These are phyloP conservation scores for Psilocybe subaeruginosa DNA, from an alignment of 768 basidiomycete species.

Conservation along the genomic window DNA sequence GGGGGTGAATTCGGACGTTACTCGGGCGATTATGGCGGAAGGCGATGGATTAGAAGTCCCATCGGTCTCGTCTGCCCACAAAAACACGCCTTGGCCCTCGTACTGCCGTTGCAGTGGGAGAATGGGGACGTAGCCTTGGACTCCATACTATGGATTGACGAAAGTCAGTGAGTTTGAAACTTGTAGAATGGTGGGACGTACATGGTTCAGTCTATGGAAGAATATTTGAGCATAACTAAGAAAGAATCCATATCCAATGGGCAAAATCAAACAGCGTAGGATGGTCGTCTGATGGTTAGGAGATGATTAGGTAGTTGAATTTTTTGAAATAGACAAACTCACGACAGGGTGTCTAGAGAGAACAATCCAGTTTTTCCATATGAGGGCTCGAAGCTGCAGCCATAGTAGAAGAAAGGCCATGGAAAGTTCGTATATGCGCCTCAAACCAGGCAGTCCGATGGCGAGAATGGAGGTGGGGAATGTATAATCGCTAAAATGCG, in stretches of 20 bases:
- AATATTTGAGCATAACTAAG: slow-evolving; percentile 67
- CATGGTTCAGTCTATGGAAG: slow-evolving; percentile 61
- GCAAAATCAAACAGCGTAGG: slow-evolving; percentile 63
- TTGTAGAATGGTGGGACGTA: slow-evolving; percentile 31
- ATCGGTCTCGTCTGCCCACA: slow-evolving; percentile 75
- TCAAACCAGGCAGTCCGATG: background rate
- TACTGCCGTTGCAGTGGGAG: slow-evolving; percentile 49
- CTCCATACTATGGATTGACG: slow-evolving; percentile 50
- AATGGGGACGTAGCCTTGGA: slow-evolving; percentile 58
- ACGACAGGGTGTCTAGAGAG: slow-evolving; percentile 68
- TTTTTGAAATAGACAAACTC: background rate
- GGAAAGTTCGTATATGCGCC: background rate
- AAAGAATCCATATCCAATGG: slow-evolving; percentile 69
- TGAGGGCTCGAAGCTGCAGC: slow-evolving; percentile 57
- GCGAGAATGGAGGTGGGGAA: background rate
- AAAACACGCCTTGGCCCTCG: slow-evolving; percentile 51
- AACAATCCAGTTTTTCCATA: slow-evolving; percentile 78
- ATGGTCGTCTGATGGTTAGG: slow-evolving; percentile 45
- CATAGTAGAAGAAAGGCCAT: slow-evolving; percentile 21
- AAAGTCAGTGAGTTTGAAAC: background rate
- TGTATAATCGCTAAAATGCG: background rate
- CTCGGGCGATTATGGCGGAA: slow-evolving; percentile 58
- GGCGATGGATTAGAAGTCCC: slow-evolving; percentile 58
- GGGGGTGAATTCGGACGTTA: slow-evolving; percentile 55
- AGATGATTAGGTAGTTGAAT: background rate